A percentile compares a stretch with the other conserved stretches of the same genome.
phyloP scores from a whole-genome alignment of 257 asterid genomes.

The Sherardia arvensis region DNA sequence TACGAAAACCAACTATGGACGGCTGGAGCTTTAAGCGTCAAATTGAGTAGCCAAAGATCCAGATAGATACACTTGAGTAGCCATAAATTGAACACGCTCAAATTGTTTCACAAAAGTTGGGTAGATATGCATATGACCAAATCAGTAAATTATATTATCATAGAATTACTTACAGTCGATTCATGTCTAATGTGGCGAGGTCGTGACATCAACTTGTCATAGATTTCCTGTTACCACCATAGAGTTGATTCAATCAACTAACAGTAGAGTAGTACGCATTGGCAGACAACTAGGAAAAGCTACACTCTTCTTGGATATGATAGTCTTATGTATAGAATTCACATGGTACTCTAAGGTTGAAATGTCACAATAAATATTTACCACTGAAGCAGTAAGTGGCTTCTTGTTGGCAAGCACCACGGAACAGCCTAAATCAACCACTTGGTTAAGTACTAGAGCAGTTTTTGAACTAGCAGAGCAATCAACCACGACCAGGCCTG shows the following conservation, averaged over 20 bases:
- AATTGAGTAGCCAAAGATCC: no score
- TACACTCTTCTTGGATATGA: neutral
- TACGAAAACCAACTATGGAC: no score
- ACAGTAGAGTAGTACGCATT: neutral
- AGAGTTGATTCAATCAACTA: slow-evolving; percentile 9
- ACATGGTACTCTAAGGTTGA: slow-evolving; percentile 2
- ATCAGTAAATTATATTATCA: slow-evolving; percentile 5
- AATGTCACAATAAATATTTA: slow-evolving; percentile 17
- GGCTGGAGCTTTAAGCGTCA: neutral
- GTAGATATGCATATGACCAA: neutral
- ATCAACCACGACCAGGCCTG: slow-evolving; percentile 76
- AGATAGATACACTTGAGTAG: neutral
- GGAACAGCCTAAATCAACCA: slow-evolving; percentile 46
- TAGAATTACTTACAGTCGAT: slow-evolving; percentile 65
- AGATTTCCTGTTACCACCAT: slow-evolving; percentile 50
- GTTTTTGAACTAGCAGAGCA: slow-evolving; percentile 95
- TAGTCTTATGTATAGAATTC: slow-evolving; percentile 10
- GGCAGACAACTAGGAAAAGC: neutral
- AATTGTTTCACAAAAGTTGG: neutral
- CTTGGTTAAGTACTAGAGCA: slow-evolving; percentile 40
- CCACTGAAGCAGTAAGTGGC: slow-evolving; percentile 77
- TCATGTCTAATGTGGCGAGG: slow-evolving; percentile 75
- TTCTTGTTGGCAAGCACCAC: slow-evolving; percentile 92
- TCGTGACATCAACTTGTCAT: slow-evolving; percentile 65
- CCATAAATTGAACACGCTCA: neutral